Evolutionary conservation across 176 grass and related monocot genomes (phyloP), one percentile per base, ranked within the genome.

Genomic region (Elaeis guineensis): DNA sequence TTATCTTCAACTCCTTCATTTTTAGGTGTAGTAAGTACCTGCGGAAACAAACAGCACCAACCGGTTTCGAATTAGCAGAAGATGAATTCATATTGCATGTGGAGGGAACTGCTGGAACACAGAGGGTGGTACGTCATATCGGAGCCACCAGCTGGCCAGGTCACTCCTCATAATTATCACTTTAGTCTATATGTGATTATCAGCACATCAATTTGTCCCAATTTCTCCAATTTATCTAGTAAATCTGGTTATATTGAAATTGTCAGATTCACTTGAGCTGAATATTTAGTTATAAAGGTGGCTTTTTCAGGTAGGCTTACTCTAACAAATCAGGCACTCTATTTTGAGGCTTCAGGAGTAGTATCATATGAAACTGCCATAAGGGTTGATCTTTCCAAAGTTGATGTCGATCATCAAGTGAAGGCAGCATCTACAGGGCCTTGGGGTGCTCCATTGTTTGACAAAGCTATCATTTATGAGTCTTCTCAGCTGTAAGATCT

Each of bases 381-480:
- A 49, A 96, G 78, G 58, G 64, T 87, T 21, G 77, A 90, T 35
- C 83, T 96, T 68, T 85, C 80, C 61, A 80, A 65, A 66, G 58
- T 50, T 29, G 69, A 74, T 74, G 61, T 80, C 20, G 65, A 87
- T 64, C 79, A 84, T 16, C 83, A 87, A 71, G 84, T 90, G 29
- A 87, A 82, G 70, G 52, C 83, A 51, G 66, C 75, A 69, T 90
- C 80, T 24, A 90, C 92, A n/a, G 92, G 92, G 55, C 92, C 92
- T 77, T 90, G 89, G 69, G 92, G 92, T 4, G 80, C 77, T 65
- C 86, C 86, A 14, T 78, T 96, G 65, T 96, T 90, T 65, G 92
- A 90, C 51, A 96, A 96, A 75, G 86, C 80, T 60, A 87, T 96
- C 21, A 57, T 60, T 61, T 96, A 87, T 1, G 72, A 87, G 57